Base-by-base conservation (phyloP, 202 grass and related monocot genomes). In the Digitaria exilis region DNA sequence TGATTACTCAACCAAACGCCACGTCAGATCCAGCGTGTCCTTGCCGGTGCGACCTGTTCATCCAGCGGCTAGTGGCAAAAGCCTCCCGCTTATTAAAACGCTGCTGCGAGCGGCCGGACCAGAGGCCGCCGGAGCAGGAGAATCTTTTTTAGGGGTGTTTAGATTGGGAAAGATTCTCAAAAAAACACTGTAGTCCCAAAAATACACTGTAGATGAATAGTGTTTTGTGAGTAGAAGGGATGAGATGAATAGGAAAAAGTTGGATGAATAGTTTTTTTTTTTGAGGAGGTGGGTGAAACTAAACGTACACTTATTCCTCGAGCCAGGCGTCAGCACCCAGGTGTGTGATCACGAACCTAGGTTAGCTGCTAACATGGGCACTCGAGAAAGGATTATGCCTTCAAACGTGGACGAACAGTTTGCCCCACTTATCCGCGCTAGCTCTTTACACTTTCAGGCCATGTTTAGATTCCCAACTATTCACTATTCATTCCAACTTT, bases 331-430 rank as follows among this genome's bases (percentile, higher is more conserved):
- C 65, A 30, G 32, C 52, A 26, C 16, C 4, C 37, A 39, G 37
- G 7, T 9, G 37, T 5, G 1, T 8, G 17, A 19, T 14, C 16
- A 7, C n/a, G 21, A 79, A 74, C 85, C 52, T 80, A 55, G 28
- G 52, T 85, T 85, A 77, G 64, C 77, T 19, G 77, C 77, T 85
- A 84, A 84, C 52, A 46, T 31, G 2, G n/a, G 1, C 1, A 30
- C 61, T 49, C 13, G 37, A 65, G 34, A 55, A 11, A 5, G 54
- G 54, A 19, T 62, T 9, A 50, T 77, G 63, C 64, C 56, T 17
- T 7, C 0, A 62, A n/a, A 28, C 44, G 44, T 64, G 82, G 63
- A 35, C 26, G 25, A 76, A 48, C 64, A 71, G 35, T 85, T 14
- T 54, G 44, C 6, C 22, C 78, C 78, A 81, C 51, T 60, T 43